Conservation (phyloP, 345 rosid genomes). For the Boechera retrofracta region DNA sequence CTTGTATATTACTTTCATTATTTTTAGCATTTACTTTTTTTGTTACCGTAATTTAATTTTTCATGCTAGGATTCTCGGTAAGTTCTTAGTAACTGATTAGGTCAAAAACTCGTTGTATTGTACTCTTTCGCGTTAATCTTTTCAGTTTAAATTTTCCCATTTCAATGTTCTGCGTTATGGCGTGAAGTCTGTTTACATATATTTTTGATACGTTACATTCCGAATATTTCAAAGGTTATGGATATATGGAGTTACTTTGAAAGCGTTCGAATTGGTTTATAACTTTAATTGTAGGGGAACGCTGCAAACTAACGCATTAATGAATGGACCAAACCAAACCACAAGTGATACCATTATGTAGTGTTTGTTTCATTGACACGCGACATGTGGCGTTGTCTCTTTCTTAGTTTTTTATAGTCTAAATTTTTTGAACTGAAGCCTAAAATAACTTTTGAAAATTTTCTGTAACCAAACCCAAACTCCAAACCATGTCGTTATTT, state of each 20-base stretch:
- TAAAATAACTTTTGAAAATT: background rate
- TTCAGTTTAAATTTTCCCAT: conserved; percentile 5
- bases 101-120: conserved; percentile 35
- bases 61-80: conserved; percentile 31
- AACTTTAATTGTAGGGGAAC: conserved; percentile 18
- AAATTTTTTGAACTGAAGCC: background rate
- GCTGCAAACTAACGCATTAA: conserved; percentile 22
- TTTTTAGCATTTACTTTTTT: conserved; percentile 33
- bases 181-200: background rate
- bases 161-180: conserved; percentile 33
- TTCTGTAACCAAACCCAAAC: background rate
- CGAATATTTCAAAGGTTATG: conserved; percentile 9
- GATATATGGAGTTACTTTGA: conserved; percentile 8
- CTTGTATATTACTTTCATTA: conserved; percentile 43
- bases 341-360: conserved; percentile 25
- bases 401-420: background rate
- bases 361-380: conserved; percentile 8
- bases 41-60: conserved; percentile 25
- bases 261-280: conserved; percentile 18
- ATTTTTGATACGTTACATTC: background rate
- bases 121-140: conserved; percentile 21
- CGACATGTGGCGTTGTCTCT: conserved; percentile 32
- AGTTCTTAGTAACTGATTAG: conserved; percentile 37
- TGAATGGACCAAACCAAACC: conserved; percentile 40
- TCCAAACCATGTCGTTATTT: background rate